Conservation (phyloP, 2,329 filamentous ascomycete species). For the Aspergillus novoparasiticus region DNA sequence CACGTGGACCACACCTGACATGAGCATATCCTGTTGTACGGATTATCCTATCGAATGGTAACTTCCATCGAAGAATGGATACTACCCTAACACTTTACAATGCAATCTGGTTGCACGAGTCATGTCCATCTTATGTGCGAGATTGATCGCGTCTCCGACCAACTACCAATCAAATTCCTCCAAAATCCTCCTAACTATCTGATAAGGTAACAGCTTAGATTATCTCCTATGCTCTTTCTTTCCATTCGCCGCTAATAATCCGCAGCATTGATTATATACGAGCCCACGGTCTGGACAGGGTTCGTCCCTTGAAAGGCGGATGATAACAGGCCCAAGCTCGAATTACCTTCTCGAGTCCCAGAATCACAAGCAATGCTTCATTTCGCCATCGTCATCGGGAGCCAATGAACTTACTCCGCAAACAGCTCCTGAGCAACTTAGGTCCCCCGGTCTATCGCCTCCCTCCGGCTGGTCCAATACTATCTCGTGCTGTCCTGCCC, state of each 20-base stretch:
- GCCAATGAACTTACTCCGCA: slow-evolving; percentile 3
- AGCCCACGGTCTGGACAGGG: not conserved
- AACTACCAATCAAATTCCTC: not conserved
- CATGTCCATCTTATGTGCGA: not conserved
- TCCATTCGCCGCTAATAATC: not conserved
- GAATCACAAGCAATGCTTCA: slow-evolving; percentile 3
- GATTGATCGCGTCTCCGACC: not conserved
- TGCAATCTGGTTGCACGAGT: not conserved
- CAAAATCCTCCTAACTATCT: not conserved
- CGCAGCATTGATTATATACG: not conserved
- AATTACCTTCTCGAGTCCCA: not conserved
- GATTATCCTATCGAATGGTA: not conserved
- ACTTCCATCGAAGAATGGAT: not conserved
- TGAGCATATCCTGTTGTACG: not conserved
- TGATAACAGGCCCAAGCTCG: not conserved
- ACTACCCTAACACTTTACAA: not conserved
- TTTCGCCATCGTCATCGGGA: slow-evolving; percentile 5
- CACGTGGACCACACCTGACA: not conserved
- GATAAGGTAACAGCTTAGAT: slow-evolving; percentile 3
- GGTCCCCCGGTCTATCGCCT: slow-evolving; percentile 13
- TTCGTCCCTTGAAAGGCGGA: not conserved
- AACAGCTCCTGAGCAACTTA: slow-evolving; percentile 4
- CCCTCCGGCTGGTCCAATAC: slow-evolving; percentile 18
- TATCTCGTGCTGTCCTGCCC: slow-evolving; percentile 7
- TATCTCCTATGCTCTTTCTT: not conserved